Base-by-base conservation (phyloP, 257 asterid species). In the Rhazya stricta region DNA sequence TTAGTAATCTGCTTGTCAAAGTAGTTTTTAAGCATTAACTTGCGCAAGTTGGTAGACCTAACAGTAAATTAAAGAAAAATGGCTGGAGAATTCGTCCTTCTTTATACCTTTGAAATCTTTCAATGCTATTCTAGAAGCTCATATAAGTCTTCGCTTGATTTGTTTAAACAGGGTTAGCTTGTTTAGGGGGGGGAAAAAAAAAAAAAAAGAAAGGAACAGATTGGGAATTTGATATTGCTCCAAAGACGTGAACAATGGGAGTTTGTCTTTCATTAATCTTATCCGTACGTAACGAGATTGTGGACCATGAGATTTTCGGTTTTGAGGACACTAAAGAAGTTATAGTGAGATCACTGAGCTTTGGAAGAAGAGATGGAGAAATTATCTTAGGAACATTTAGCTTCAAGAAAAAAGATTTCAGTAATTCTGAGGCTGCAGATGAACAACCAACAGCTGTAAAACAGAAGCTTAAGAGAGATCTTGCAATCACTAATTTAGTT, bases 311-410 rank as follows among this genome's bases (percentile, higher is more conserved):
- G 37, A 13, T 81, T 60, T 79, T 78, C 68, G 71, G 79, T 57
- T 51, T 83, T 50, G 50, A 80, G 1, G 87, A 86, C 58, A 72
- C 71, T n/a, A 63, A 75, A 10, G 89, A 85, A 25, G 29, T 57
- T 48, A 71, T 88, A 34, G 86, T 85, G 23, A 85, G 85, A 81
- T 86, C 91, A 27, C 57, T 83, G n/a, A 86, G 87, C 70, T 83
- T 79, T 73, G 90, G 87, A 12, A 82, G 85, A 76, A 82, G 66
- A 83, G 84, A 75, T 16, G 78, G 82, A 34, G 87, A 84, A 50
- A 9, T 68, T 50, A 71, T 81, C 23, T n/a, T 79, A 53, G 78
- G 54, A 75, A 48, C 86, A 75, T 58, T 29, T 21, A 84, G 86
- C 80, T 85, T 83, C 82, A 83, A 78, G 73, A 78, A 45, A 50